Evolutionary conservation across 768 basidiomycete species (phyloP), one percentile per base, ranked within the genome.

Genomic region (Amanita pallidorosea): DNA sequence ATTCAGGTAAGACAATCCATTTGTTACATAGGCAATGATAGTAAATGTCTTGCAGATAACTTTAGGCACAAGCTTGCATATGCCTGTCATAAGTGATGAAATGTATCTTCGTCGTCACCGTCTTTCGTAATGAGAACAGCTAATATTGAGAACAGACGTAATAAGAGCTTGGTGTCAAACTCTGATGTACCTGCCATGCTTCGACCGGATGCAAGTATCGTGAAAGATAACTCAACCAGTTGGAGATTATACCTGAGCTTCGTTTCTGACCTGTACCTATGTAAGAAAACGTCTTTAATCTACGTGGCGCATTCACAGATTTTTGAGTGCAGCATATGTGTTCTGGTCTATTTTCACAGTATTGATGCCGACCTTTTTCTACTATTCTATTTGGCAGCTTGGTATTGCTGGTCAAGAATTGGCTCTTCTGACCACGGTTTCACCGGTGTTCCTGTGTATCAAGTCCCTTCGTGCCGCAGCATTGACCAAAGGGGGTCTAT

Each of bases 361-460:
- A 3, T 77, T 92, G 17, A 76, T 83, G 5, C 82, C 85, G 1
- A 81, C 86, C 3, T 70, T 94, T 3, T 94, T 94, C 69, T 94
- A 93, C 66, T 94, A 90, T 68, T 91, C 88, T 22, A 80, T 95
- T 17, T 93, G 91, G 91, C 77, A 89, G 60, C 80, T 93, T 15
- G 88, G 85, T 23, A 73, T 94, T 27, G 80, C 86, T 9, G 92
- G 92, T 4, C 78, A 83, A 33, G 92, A 95, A 61, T 70, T 88
- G 13, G 77, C 89, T 0, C 66, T 90, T 3, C 68, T 93, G 7
- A 74, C 77, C 7, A 79, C 80, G 7, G 74, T 94, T 23, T 80
- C 90, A 0, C 88, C 89, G 0, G 55, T 75, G 5, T 60, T 89
- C 12, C 72, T 93, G 11, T 68, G 74, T 0, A 63, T 76, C 37